phyloP scores from a whole-genome alignment of 495 filamentous ascomycete genomes.

The Penicillium maclennaniae region DNA sequence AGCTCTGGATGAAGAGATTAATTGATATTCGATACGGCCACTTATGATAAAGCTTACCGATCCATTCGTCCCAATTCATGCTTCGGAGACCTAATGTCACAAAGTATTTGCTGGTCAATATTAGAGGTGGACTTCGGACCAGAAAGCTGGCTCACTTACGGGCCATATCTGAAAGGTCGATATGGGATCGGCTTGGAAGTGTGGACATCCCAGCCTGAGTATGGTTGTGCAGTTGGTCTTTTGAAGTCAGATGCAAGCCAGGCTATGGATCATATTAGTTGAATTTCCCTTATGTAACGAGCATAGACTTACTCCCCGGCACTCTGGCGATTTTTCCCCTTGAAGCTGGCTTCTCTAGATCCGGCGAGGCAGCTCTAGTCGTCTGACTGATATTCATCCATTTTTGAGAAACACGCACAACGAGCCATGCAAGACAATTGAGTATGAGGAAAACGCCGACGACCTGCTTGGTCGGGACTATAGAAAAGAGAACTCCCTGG shows the following conservation, averaged over 20 bases:
- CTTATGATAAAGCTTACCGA: slow-evolving; percentile 38
- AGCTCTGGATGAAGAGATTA: slow-evolving; percentile 49
- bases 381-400: slow-evolving; percentile 15
- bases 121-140: neutral
- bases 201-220: slow-evolving; percentile 67
- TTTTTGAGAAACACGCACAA: slow-evolving; percentile 19
- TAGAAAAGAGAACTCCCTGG: slow-evolving; percentile 2
- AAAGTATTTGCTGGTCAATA: slow-evolving; percentile 51
- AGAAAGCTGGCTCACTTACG: slow-evolving; percentile 30
- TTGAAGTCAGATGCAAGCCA: slow-evolving; percentile 71
- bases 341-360: slow-evolving; percentile 26
- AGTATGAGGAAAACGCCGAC: slow-evolving; percentile 21
- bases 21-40: neutral
- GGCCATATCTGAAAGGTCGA: slow-evolving; percentile 79
- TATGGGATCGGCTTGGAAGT: slow-evolving; percentile 77
- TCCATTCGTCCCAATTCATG: slow-evolving; percentile 81
- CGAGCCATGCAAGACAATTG: slow-evolving; percentile 20
- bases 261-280: slow-evolving; percentile 33
- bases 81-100: slow-evolving; percentile 80
- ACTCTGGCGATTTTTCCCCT: slow-evolving; percentile 23
- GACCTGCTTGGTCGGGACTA: slow-evolving; percentile 15
- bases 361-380: slow-evolving; percentile 20
- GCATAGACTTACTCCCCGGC: slow-evolving; percentile 30
- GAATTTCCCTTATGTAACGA: neutral
- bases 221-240: slow-evolving; percentile 62